Conservation (phyloP, 2,329 filamentous ascomycete species). For the Colletotrichum paranaense region DNA sequence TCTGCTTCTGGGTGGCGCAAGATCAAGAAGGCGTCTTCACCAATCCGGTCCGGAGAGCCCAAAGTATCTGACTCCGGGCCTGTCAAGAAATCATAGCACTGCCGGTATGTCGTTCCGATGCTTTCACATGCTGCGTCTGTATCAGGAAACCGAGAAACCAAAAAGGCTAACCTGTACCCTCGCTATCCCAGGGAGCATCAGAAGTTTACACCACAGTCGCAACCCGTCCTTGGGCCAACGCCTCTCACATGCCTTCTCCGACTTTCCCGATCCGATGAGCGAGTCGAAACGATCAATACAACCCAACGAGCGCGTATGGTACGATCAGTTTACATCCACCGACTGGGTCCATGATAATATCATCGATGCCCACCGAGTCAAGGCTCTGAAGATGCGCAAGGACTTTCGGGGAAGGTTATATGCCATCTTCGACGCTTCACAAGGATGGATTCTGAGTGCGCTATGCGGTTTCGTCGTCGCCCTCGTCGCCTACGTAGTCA, state of each 20-base stretch:
- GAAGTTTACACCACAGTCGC: constrained; percentile 63
- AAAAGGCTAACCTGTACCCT: constrained; percentile 12
- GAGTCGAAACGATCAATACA: constrained; percentile 75
- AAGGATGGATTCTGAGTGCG: constrained; percentile 95
- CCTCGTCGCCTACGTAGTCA: constrained; percentile 86
- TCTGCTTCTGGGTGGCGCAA: constrained; percentile 51
- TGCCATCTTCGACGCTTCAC: constrained; percentile 84
- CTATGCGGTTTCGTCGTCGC: constrained; percentile 90
- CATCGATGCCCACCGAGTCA: constrained; percentile 90
- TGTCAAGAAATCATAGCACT: constrained; percentile 57
- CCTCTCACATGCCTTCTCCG: constrained; percentile 70
- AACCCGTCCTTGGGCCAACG: constrained; percentile 70
- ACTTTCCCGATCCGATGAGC: constrained; percentile 66
- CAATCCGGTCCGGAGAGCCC: constrained; percentile 37
- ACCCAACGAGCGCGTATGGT: constrained; percentile 92
- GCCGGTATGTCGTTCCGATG: constrained; percentile 47
- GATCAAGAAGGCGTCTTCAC: constrained; percentile 54
- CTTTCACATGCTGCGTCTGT: background rate
- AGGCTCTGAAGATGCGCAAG: constrained; percentile 82
- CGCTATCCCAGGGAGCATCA: constrained; percentile 47
- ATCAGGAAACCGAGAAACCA: background rate
- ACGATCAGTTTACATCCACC: constrained; percentile 97
- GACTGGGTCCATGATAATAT: constrained; percentile 99
- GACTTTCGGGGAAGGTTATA: constrained; percentile 85
- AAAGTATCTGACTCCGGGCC: constrained; percentile 31